These are phyloP conservation scores for Bolboschoenus planiculmis DNA, from an alignment of 176 grass and related monocot genomes.

Conservation along the genomic window DNA sequence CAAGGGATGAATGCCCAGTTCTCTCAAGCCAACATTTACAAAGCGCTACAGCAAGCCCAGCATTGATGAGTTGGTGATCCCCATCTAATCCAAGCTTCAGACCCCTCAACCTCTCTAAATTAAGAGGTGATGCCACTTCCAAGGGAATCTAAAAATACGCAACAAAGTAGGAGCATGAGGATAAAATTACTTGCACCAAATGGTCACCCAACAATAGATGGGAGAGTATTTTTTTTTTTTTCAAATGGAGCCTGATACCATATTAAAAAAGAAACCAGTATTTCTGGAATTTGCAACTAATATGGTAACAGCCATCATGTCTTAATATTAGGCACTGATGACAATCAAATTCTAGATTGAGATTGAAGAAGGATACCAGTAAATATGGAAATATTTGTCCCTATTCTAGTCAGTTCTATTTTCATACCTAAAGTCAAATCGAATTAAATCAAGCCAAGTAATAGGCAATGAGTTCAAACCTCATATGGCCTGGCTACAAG, in stretches of 20 bases:
- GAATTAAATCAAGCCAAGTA: not conserved
- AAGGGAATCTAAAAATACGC: slow-evolving; percentile 50
- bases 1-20: slow-evolving; percentile 33
- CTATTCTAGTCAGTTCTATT: not conserved
- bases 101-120: slow-evolving; percentile 44
- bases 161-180: not conserved
- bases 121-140: slow-evolving; percentile 57
- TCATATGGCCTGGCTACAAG: not conserved
- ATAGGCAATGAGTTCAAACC: not conserved
- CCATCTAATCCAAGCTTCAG: slow-evolving; percentile 72
- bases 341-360: slow-evolving; percentile 49
- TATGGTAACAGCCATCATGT: slow-evolving; percentile 47
- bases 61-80: slow-evolving; percentile 87
- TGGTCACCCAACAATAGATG: not conserved
- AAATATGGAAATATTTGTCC: not conserved
- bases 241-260: not conserved
- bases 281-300: slow-evolving; percentile 51
- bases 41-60: slow-evolving; percentile 81
- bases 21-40: slow-evolving; percentile 70
- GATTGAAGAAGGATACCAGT: not conserved
- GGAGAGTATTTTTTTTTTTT: not conserved
- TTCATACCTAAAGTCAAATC: not conserved
- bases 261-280: slow-evolving; percentile 32
- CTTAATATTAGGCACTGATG: slow-evolving; percentile 47
- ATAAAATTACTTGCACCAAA: not conserved